Percentiles rank a stretch among this genome's conserved stretches.
Conservation (phyloP, 2,329 filamentous ascomycete species). For the Talaromyces pinophilus region DNA sequence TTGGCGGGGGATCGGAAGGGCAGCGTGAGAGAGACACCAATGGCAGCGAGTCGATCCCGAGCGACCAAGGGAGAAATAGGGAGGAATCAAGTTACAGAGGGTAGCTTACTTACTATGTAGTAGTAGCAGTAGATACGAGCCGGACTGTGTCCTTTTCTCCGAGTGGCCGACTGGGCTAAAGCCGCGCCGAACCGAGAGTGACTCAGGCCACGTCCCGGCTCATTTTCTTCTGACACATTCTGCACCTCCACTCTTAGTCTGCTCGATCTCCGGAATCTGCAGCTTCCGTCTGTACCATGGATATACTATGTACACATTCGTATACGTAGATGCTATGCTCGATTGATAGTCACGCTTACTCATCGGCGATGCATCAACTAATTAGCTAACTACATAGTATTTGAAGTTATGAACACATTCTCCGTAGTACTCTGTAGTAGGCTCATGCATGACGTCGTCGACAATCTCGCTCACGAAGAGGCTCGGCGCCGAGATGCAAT, state of each 20-base stretch:
- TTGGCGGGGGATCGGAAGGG: slow-evolving; percentile 11
- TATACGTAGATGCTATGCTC: too few relatives aligned
- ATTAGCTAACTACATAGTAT: background rate
- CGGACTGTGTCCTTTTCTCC: slow-evolving; percentile 11
- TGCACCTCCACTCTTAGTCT: background rate
- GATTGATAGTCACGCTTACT: background rate
- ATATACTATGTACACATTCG: too few relatives aligned
- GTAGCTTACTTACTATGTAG: too few relatives aligned
- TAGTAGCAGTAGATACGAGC: background rate
- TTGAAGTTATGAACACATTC: too few relatives aligned
- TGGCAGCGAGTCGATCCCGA: slow-evolving; percentile 5
- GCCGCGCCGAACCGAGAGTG: slow-evolving; percentile 10
- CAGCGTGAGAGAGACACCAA: background rate
- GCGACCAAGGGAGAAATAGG: slow-evolving; percentile 13
- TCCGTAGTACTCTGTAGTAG: too few relatives aligned
- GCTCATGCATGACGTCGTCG: background rate
- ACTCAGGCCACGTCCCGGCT: slow-evolving; percentile 6
- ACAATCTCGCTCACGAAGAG: background rate
- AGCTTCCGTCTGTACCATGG: background rate
- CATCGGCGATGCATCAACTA: background rate
- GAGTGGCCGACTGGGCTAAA: background rate
- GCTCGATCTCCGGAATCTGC: background rate
- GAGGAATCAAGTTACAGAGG: background rate
- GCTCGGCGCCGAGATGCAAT: background rate
- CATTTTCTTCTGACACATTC: slow-evolving; percentile 16